Conservation (phyloP, 2,329 filamentous ascomycete genomes). For the Pochonia chlamydosporia region DNA sequence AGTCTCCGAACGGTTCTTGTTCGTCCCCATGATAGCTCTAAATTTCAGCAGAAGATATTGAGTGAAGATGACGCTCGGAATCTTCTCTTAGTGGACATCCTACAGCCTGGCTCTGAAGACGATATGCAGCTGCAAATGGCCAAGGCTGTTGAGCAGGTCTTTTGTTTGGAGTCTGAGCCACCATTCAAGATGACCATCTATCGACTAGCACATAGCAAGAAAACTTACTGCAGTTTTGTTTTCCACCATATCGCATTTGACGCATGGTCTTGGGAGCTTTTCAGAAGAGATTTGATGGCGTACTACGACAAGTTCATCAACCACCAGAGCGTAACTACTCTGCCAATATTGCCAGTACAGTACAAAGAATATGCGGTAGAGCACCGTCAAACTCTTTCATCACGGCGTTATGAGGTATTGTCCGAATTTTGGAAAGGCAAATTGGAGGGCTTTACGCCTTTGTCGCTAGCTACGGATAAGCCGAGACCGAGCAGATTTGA, state of each 20-base stretch:
- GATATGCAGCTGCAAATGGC: neutral
- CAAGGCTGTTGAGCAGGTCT: neutral
- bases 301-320: neutral
- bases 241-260: constrained; percentile 2
- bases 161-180: neutral
- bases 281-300: neutral
- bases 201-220: neutral
- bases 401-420: neutral
- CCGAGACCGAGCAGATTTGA: neutral
- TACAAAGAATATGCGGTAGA: neutral
- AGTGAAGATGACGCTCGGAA: too few species aligned
- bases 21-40: neutral
- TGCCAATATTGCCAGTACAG: neutral
- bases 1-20: neutral
- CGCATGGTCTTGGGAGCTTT: neutral
- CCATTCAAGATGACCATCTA: neutral
- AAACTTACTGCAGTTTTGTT: neutral
- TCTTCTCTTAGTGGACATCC: too few species aligned
- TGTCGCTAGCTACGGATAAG: neutral
- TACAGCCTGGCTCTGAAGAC: too few species aligned
- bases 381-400: neutral
- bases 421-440: neutral
- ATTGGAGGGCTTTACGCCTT: neutral
- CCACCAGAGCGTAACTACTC: too few species aligned
- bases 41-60: neutral